Evolutionary conservation across 2,329 filamentous ascomycete species (phyloP).

Genomic region (Diplodia intermedia): DNA sequence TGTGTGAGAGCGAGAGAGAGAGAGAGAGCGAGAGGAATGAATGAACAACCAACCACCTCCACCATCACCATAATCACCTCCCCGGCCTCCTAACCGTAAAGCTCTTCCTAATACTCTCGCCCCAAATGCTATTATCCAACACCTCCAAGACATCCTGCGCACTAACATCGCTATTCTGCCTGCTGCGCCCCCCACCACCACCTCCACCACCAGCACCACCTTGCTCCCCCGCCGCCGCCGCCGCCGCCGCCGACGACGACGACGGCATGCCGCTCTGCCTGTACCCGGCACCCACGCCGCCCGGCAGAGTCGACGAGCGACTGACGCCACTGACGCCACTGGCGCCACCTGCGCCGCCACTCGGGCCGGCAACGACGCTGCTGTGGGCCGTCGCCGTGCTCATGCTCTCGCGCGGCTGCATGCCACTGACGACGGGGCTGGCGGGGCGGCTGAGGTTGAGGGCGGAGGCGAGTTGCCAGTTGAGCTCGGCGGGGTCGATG

Average conservation of each 20-base stretch:
- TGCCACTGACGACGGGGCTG: constrained; percentile 39
- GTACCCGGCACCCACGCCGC: neutral
- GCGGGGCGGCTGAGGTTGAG: constrained; percentile 48
- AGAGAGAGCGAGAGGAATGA: neutral
- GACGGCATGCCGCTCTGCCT: constrained; percentile 33
- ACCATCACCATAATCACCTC: neutral
- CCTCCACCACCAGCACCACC: neutral
- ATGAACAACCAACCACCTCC: neutral
- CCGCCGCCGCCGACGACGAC: too few relatives aligned
- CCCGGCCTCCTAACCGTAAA: constrained; percentile 66
- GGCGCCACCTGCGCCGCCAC: too few relatives aligned
- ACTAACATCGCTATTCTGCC: constrained; percentile 73
- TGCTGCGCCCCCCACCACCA: constrained; percentile 54
- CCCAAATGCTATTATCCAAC: constrained; percentile 89
- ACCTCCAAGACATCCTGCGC: constrained; percentile 81
- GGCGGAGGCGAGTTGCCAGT: constrained; percentile 57
- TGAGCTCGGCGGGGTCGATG: constrained; percentile 30
- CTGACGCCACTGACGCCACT: neutral
- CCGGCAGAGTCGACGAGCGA: neutral
- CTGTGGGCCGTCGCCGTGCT: constrained; percentile 1
- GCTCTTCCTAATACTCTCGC: constrained; percentile 87
- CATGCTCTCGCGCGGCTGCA: constrained; percentile 33
- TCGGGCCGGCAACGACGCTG: neutral
- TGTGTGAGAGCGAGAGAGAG: neutral
- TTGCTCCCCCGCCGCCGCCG: neutral